Conservation (phyloP, 2,329 filamentous ascomycete species). For the Xenoacremonium recifei region DNA sequence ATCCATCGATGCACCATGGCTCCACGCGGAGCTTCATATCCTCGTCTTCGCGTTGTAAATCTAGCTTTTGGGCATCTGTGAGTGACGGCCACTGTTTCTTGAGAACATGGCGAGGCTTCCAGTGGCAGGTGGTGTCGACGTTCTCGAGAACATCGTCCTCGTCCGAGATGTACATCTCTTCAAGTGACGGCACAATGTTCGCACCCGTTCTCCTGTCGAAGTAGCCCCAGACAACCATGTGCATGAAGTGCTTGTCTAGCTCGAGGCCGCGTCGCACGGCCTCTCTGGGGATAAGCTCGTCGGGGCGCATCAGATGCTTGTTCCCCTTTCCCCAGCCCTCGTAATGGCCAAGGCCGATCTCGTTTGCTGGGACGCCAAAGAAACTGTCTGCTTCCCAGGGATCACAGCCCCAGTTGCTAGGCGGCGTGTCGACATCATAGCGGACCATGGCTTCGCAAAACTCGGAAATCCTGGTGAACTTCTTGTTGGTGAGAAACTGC, state of each 20-base stretch:
- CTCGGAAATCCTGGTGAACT: constrained; percentile 48
- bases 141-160: constrained; percentile 35
- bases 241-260: constrained; percentile 51
- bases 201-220: constrained; percentile 51
- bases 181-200: constrained; percentile 48
- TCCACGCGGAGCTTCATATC: constrained; percentile 34
- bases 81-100: constrained; percentile 45
- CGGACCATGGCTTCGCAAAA: constrained; percentile 55
- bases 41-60: constrained; percentile 36
- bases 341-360: constrained; percentile 52
- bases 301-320: constrained; percentile 51
- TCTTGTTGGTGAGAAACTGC: constrained; percentile 56
- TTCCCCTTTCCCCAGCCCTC: constrained; percentile 56
- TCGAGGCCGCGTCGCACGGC: constrained; percentile 48
- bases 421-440: constrained; percentile 51
- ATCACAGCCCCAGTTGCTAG: constrained; percentile 22
- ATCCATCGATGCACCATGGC: constrained; percentile 28
- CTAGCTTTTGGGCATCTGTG: constrained; percentile 32
- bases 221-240: constrained; percentile 64
- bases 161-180: constrained; percentile 53
- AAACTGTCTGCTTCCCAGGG: constrained; percentile 30
- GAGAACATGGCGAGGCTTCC: constrained; percentile 43
- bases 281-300: constrained; percentile 60
- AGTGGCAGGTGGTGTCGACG: constrained; percentile 36
- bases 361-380: constrained; percentile 49